Evolutionary conservation across 1,284 basidiomycete genomes (phyloP), one percentile per base, ranked within the genome.

Genomic region (Cryptococcus sp.): DNA sequence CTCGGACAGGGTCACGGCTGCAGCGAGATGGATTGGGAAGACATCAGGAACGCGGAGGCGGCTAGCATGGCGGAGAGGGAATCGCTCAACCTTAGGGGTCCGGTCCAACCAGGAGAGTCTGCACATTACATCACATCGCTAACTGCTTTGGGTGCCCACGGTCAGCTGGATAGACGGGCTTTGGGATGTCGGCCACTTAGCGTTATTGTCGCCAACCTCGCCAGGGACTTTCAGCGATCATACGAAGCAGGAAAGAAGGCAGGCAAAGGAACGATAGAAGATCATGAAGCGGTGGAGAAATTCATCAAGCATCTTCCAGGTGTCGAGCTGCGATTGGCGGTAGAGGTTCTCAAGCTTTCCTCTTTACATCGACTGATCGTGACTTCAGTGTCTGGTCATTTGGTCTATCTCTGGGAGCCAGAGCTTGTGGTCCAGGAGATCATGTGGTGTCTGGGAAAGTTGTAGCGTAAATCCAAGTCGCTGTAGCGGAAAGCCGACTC

Each of bases 131-230:
- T 45, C 22, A 37, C 39, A 14, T 55, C 53, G 7, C 45, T 57
- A 28, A 10, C 18, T 2, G 48, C 48, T 21, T 42, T 57, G 5
- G 56, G 53, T 7, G 9, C 45, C 40, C 49, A 55, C 31, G 3
- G 39, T 16, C 56, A 57, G 31, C 40, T 57, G 16, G 45, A 51
- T 19, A 48, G 56, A 39, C 53, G 49, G 50, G 49, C 53, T 9
- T 43, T 57, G 4, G 53, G 53, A 3, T 24, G 34, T 43, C 48
- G 56, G 24, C 56, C 56, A 2, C 28, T 57, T 25, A 46, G 44
- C 44, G 51, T 57, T 14, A 57, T 57, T 34, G 40, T 55, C 23
- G 53, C 49, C 37, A 57, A 57, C 42, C 53, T 57, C 49, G 39
- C 49, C 28, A 48, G 56, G 7, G 56, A 57, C 46, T 52, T 57